Evolutionary conservation across 1,284 basidiomycete species (phyloP), one percentile per base, ranked within the genome.

Genomic region (Lentinula novae-zelandiae): DNA sequence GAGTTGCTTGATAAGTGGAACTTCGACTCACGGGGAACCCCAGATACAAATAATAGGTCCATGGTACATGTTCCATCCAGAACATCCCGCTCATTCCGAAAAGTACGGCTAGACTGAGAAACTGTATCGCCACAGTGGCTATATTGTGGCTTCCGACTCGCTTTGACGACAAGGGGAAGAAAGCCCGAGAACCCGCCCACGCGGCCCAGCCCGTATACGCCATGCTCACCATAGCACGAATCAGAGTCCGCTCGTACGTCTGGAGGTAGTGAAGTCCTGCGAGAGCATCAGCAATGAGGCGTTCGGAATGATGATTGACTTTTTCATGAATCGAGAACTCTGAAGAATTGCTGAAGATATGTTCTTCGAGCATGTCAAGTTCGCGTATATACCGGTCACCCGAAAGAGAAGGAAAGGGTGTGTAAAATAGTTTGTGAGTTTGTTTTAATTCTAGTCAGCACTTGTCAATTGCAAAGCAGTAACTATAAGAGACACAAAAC

Each of bases 131-230:
- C 40, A 15, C 4, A 46, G n/a, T n/a, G 33, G 53, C 5, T 36
- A 9, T 36, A 12, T 12, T 27, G 57, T n/a, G 20, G 22, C 39
- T 22, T 27, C 20, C 15, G 22, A 20, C 44, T 9, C 3, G 44
- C 20, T 17, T 36, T 3, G 44, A 34, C 9, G 27, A 50, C 33
- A 36, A 52, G 57, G 52, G 76, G 31, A 75, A 72, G 57, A 89
- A 73, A 22, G 90, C 76, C 57, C 77, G 83, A 3, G 82, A 71
- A 0, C 85, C 83, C 8, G 83, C 77, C 69, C 84, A 91, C 0
- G 83, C 84, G 33, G 87, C 86, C 85, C 93, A 95, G 51, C 93
- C 93, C 0, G 83, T 68, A 71, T 96, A 96, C 4, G 91, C 92
- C 3, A 79, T 67, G 1, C 82, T 82, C 53, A 93, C 90, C 61